Evolutionary conservation across 73 alveolate species (phyloP), one percentile per base, ranked within the genome.

Genomic region (Paramecium tetraurelia): DNA sequence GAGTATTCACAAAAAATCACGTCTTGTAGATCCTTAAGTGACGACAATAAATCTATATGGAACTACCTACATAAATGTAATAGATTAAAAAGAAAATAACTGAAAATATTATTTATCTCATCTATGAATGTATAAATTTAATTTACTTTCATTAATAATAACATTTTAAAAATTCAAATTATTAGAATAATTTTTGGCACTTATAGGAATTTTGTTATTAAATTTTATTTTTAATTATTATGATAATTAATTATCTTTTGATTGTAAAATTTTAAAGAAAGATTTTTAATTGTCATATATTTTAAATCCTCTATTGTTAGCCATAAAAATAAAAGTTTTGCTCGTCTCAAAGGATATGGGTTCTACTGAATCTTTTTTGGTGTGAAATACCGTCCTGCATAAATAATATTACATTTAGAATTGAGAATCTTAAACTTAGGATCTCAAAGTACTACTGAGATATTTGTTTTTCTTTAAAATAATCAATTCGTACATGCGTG

Each of bases 1-100:
- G 58, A 75, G 87, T 38, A 75, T 38, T 35, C 87, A 75, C 16
- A 75, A 75, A 38, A 75, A 41, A 14, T 38, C 68, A 14, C 6
- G 87, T 22, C 36, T 75, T 14, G 84, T 63, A 31, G 87, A 75
- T 41, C 58, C 87, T 29, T 41, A 75, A 9, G 12, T 41, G 2
- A 75, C 87, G 7, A 75, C 87, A 35, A 75, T 75, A 33, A 75
- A 75, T 75, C 20, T 75, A 35, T 75, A 38, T 75, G 87, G 87
- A 63, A 63, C 84, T 12, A 63, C 84, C 9, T 63, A 63, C 27
- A 63, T 63, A 63, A 63, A 63, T 63, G 84, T 63, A 63, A 63
- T 63, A 63, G 84, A 63, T 24, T 33, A 63, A 63, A 63, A 63
- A 63, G 84, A 63, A 63, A 63, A 63, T 63, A 63, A 63, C 84